Evolutionary conservation across 2,329 filamentous ascomycete genomes (phyloP).

Genomic region (Sclerotinia sclerotiorum): DNA sequence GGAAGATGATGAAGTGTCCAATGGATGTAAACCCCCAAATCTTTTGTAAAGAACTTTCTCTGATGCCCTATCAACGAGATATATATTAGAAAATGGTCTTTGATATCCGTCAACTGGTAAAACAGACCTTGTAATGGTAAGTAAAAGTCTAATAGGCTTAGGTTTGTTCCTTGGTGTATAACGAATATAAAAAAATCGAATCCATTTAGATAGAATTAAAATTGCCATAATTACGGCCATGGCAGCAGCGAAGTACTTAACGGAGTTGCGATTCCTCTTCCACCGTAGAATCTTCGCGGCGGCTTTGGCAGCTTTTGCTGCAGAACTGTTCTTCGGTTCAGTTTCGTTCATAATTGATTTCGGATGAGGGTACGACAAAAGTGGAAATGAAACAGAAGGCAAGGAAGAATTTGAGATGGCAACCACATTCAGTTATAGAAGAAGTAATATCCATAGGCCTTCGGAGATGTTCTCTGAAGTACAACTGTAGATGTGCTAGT

Average conservation of each 20-base stretch:
- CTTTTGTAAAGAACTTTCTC: background rate
- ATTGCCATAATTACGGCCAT: slow-evolving; percentile 31
- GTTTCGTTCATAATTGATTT: background rate
- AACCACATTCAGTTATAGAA: background rate
- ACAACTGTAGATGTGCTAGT: background rate
- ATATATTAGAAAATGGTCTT: background rate
- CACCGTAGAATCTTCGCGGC: background rate
- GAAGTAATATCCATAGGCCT: background rate
- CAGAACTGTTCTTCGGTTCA: background rate
- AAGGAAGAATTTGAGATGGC: background rate
- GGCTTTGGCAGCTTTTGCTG: background rate
- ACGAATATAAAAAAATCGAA: slow-evolving; percentile 29
- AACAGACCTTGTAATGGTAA: slow-evolving; percentile 28
- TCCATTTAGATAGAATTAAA: slow-evolving; percentile 32
- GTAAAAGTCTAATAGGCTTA: slow-evolving; percentile 27
- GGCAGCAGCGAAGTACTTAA: slow-evolving; percentile 31
- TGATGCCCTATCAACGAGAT: background rate
- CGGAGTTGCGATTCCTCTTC: slow-evolving; percentile 1
- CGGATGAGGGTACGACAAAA: background rate
- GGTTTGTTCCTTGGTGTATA: slow-evolving; percentile 28
- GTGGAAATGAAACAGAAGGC: background rate
- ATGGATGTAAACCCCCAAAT: background rate
- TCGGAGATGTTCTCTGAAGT: background rate
- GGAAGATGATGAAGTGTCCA: background rate
- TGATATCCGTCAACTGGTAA: background rate